phyloP scores from a whole-genome alignment of 208 protist genomes.

The Leishmania turanica region DNA sequence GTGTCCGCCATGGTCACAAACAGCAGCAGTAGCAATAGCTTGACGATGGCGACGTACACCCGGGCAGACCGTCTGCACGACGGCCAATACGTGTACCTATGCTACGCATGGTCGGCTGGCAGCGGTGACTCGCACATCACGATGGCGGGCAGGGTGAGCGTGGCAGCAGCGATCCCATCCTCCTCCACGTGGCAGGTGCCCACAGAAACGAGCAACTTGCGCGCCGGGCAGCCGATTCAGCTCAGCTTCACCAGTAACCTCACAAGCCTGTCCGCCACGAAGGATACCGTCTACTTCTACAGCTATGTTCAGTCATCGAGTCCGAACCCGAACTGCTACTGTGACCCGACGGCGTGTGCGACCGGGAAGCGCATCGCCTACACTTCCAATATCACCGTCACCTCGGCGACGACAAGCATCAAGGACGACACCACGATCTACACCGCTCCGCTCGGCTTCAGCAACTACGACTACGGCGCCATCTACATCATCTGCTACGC shows the following conservation, averaged over 20 bases:
- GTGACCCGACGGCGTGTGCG: slow-evolving; percentile 60
- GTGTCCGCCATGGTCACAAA: slow-evolving; percentile 35
- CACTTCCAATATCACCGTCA: slow-evolving; percentile 20
- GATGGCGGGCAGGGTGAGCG: slow-evolving; percentile 52
- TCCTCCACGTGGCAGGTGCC: slow-evolving; percentile 32
- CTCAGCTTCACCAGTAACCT: slow-evolving; percentile 52
- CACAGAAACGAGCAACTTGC: slow-evolving; percentile 31
- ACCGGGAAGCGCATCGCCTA: slow-evolving; percentile 42
- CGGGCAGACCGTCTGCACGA: slow-evolving; percentile 42
- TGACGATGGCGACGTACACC: slow-evolving; percentile 40
- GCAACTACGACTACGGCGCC: slow-evolving; percentile 72
- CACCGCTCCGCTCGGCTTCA: slow-evolving; percentile 62
- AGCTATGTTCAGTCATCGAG: slow-evolving; percentile 45
- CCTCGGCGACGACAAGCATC: slow-evolving; percentile 21
- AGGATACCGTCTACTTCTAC: slow-evolving; percentile 83
- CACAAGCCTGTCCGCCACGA: slow-evolving; percentile 32
- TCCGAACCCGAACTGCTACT: slow-evolving; percentile 73
- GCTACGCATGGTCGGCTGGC: slow-evolving; percentile 66
- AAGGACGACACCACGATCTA: slow-evolving; percentile 36
- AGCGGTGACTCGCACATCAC: slow-evolving; percentile 40
- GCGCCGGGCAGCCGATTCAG: slow-evolving; percentile 46
- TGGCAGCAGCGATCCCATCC: slow-evolving; percentile 50
- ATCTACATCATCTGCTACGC: slow-evolving; percentile 86
- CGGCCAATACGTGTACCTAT: slow-evolving; percentile 61
- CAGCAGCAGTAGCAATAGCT: slow-evolving; percentile 22